phyloP scores from a whole-genome alignment of 176 grass and related monocot genomes.

The maize (Zea mays) region Zm-B73-REFERENCE-NAM-5.0 NC_050098.1:218455001-218455500 shows the following conservation, averaged over 20 bases:
- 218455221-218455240: conserved; percentile 35
- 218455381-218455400: conserved; percentile 6
- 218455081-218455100: not conserved
- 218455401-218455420: not conserved
- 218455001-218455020: not conserved
- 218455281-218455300: conserved; percentile 24
- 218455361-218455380: not conserved
- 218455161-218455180: conserved; percentile 23
- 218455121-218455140: not conserved
- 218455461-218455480: conserved; percentile 42
- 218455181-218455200: not conserved
- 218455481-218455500: not conserved
- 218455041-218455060: not conserved
- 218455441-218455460: not conserved
- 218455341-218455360: conserved; percentile 56
- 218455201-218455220: conserved; percentile 53
- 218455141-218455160: not conserved
- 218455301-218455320: not conserved
- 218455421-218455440: not conserved
- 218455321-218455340: conserved; percentile 27
- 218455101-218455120: not conserved
- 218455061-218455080: not conserved
- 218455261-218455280: not conserved
- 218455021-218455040: not conserved
- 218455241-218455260: not conserved